phyloP scores from a whole-genome alignment of 495 filamentous ascomycete species.

The Tetracladium marchalianum region DNA sequence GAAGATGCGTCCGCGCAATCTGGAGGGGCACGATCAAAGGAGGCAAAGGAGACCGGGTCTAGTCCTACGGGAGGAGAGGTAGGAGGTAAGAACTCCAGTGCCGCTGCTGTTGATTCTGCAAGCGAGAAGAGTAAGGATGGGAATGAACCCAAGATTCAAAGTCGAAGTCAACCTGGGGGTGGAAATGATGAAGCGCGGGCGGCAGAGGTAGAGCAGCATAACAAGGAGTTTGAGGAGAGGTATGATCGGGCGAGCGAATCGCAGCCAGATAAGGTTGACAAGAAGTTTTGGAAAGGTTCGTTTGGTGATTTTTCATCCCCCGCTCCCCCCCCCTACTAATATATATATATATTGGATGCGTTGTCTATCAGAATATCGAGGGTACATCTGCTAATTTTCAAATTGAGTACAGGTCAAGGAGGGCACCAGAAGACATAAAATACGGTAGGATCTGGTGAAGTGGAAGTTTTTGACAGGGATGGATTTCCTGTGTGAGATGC shows the following conservation, averaged over 20 bases:
- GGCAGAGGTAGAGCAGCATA: slow-evolving; percentile 40
- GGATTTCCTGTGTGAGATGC: background rate
- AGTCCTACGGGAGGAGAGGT: slow-evolving; percentile 14
- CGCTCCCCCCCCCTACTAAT: too few species aligned
- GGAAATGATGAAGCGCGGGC: slow-evolving; percentile 34
- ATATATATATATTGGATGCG: background rate
- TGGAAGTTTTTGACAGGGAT: background rate
- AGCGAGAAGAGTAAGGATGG: background rate
- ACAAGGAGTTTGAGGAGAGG: slow-evolving; percentile 38
- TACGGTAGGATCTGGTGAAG: background rate
- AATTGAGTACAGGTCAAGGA: too few species aligned
- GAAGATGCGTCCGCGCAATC: slow-evolving; percentile 32
- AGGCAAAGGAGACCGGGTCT: slow-evolving; percentile 27
- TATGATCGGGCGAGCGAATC: slow-evolving; percentile 30
- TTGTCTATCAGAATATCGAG: too few species aligned
- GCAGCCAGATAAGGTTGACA: slow-evolving; percentile 35
- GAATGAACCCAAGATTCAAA: slow-evolving; percentile 34
- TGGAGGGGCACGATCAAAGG: slow-evolving; percentile 34
- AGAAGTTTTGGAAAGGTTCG: slow-evolving; percentile 37
- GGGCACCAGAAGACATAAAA: background rate
- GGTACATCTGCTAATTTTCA: too few species aligned
- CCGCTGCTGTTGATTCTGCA: slow-evolving; percentile 5
- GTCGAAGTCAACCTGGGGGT: slow-evolving; percentile 26
- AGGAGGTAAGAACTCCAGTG: slow-evolving; percentile 25
- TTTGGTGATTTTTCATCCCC: too few species aligned